These are phyloP conservation scores for Coccomyxa sp. DNA, from an alignment of 139 green algal species.

Conservation along the genomic window DNA sequence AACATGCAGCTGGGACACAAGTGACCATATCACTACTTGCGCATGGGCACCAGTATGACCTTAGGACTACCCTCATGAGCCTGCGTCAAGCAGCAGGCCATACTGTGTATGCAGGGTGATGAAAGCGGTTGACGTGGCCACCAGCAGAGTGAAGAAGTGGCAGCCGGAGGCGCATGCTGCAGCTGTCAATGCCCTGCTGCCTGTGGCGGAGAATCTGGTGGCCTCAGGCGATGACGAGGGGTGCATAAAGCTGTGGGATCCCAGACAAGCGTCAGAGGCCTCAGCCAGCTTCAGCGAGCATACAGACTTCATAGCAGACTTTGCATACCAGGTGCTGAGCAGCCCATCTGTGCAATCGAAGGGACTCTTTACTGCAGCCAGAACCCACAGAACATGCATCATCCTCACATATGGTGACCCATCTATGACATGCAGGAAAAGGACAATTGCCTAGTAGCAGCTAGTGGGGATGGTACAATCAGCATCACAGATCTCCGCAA, in stretches of 20 bases:
- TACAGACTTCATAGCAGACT: constrained; percentile 78
- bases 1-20: background rate
- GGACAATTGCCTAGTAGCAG: constrained; percentile 51
- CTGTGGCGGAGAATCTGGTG: constrained; percentile 17
- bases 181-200: constrained; percentile 52
- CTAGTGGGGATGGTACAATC: constrained; percentile 82
- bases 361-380: background rate
- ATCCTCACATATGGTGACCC: background rate
- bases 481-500: constrained; percentile 54
- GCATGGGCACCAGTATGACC: background rate
- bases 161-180: constrained; percentile 51
- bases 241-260: constrained; percentile 77
- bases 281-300: constrained; percentile 50
- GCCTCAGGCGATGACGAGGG: constrained; percentile 77
- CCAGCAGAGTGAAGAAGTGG: constrained; percentile 23
- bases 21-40: background rate
- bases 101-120: background rate
- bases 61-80: too few relatives aligned
- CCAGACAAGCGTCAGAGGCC: constrained; percentile 29
- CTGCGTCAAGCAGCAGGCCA: background rate
- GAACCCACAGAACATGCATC: background rate
- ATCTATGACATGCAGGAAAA: constrained; percentile 4
- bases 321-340: constrained; percentile 24
- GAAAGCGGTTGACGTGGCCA: constrained; percentile 37
- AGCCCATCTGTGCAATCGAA: background rate